Evolutionary conservation across 2,329 filamentous ascomycete genomes (phyloP).

Genomic region (Pestalotiopsis sp.): DNA sequence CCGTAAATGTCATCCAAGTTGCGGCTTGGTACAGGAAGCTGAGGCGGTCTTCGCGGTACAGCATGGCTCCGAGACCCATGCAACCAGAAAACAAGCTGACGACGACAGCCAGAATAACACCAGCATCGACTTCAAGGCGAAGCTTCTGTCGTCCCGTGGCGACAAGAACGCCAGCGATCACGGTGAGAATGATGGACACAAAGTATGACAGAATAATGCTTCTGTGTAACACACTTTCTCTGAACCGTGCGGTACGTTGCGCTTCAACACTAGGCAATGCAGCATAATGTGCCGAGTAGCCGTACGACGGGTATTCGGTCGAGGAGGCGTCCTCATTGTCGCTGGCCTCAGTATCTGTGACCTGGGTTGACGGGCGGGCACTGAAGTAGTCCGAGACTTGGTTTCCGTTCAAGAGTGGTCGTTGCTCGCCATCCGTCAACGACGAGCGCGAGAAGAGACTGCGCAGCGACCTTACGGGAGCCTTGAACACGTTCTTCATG

Average conservation of each 20-base stretch:
- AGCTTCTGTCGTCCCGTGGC: conserved; percentile 67
- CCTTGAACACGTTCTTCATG: conserved; percentile 51
- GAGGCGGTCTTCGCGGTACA: conserved; percentile 50
- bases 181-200: conserved; percentile 62
- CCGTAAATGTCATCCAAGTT: conserved; percentile 42
- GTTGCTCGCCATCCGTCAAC: conserved; percentile 21
- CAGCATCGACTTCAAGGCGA: conserved; percentile 68
- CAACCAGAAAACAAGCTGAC: conserved; percentile 65
- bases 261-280: conserved; percentile 51
- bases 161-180: conserved; percentile 65
- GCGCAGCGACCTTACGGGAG: conserved; percentile 51
- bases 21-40: conserved; percentile 43
- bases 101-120: conserved; percentile 68
- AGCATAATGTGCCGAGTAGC: conserved; percentile 55
- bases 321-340: conserved; percentile 55
- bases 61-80: conserved; percentile 58
- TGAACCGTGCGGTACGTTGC: conserved; percentile 49
- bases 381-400: conserved; percentile 28
- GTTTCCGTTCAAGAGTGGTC: conserved; percentile 24
- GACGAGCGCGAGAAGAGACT: not conserved
- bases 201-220: conserved; percentile 55
- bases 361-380: conserved; percentile 15
- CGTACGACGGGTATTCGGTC: conserved; percentile 47
- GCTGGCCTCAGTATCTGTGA: conserved; percentile 26
- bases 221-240: conserved; percentile 57